Evolutionary conservation across 345 rosid genomes (phyloP), one percentile per base, ranked within the genome.

Genomic region (Laguncularia racemosa): DNA sequence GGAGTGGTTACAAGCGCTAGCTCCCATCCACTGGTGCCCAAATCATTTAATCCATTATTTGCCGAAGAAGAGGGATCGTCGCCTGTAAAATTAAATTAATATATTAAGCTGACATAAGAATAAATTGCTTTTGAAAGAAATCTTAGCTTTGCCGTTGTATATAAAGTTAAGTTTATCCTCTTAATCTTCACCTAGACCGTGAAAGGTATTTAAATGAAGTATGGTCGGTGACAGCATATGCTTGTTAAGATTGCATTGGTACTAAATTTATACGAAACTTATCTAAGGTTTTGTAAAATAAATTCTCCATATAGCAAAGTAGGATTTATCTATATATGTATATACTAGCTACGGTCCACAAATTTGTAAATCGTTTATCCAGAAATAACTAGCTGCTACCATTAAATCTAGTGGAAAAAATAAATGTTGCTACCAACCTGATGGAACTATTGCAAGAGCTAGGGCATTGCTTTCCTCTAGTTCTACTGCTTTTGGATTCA

Each of bases 1-100:
- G 86, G 92, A 23, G 95, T 59, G 44, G 95, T 79, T 63, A 89
- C 91, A 46, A 93, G 78, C n/a, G 99, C 86, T 53, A 93, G 83
- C 71, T 93, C 99, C 99, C 99, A 93, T 48, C 99, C 99, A 10
- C 69, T 65, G 63, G 85, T 84, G 58, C 79, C 73, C 1, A 69
- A 65, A 45, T 13, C 43, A 10, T 57, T 69, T 16, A 86, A 72
- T 57, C 81, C 82, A 38, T 38, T 56, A 68, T 58, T 71, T 19
- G 81, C 47, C 38, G 87, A 78, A 16, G 78, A 72, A 48, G 56
- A 17, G 17, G 70, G 64, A 59, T 67, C 78, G 14, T 59, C 57
- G 13, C 88, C 96, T 92, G 59, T 46, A 64, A 14, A n/a, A 49
- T 43, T 15, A 38, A 54, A 28, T 28, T 26, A 13, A 16, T 33